Evolutionary conservation across 179 eudicot genomes (phyloP).

Genomic region (Gypsophila paniculata): DNA sequence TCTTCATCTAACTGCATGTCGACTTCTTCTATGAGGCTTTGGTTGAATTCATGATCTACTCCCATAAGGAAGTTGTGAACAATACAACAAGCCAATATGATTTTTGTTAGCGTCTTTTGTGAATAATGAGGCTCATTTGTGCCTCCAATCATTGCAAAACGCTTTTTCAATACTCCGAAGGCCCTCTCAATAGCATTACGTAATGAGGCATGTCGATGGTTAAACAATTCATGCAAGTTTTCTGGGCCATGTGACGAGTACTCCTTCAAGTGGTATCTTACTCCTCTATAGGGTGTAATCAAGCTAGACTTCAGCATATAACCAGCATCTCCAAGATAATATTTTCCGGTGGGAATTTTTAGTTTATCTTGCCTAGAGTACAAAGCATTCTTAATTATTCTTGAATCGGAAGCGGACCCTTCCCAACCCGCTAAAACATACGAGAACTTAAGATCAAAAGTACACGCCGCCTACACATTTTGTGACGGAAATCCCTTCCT

Average conservation of each 20-base stretch:
- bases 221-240: neutral
- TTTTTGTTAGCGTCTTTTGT: neutral
- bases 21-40: neutral
- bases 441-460: no score
- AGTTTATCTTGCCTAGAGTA: neutral
- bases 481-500: no score
- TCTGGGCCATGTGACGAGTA: neutral
- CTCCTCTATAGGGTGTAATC: conserved; percentile 3
- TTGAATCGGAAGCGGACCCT: no score
- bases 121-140: no score
- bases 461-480: no score
- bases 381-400: neutral
- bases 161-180: conserved; percentile 9
- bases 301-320: neutral
- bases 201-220: neutral
- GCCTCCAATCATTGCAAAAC: neutral
- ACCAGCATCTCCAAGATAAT: conserved; percentile 1
- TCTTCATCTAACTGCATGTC: no score
- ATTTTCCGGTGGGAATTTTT: neutral
- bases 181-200: conserved; percentile 5
- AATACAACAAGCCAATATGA: conserved; percentile 7
- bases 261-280: conserved; percentile 1
- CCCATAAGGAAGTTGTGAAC: conserved; percentile 17
- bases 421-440: no score
- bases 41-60: neutral